Base-by-base conservation (phyloP, 345 rosid species). In the Turnera subulata region DNA sequence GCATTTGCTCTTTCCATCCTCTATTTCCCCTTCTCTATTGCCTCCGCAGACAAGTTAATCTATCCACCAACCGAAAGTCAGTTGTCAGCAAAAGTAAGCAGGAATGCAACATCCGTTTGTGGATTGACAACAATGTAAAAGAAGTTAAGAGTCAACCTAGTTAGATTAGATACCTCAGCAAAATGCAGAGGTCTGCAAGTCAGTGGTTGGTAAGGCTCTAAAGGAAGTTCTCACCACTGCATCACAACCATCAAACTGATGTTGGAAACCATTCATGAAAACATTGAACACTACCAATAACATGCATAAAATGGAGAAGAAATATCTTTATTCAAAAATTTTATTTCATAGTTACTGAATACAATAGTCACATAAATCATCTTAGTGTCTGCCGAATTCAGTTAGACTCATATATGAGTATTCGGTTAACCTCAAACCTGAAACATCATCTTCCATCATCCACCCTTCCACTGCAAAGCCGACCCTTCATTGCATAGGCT, bases 161-260 rank as follows among this genome's bases (percentile, higher is more conserved):
- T 8, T 29, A 29, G 35, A 8, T 29, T 29, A 29, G 35, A 3
- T 89, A 86, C 88, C 92, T 84, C 86, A 66, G 78, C 83, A 68
- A 71, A 73, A 48, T 29, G 73, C 82, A 81, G 81, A 89, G 89
- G 82, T 74, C 84, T 67, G 68, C 59, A 53, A 69, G 62, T 57
- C 74, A n/a, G 59, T 46, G 8, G 35, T 67, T 66, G 77, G 55
- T 66, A 75, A 72, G 58, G 74, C 78, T 81, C 76, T 29, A 74
- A 66, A 46, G 63, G 43, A 61, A 67, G 62, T 67, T 73, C 76
- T 79, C 80, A 71, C 61, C 73, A 82, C 97, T 89, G 95, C 95
- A 82, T 72, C 56, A 65, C 76, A 76, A 75, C 73, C 69, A 74
- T 57, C 76, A 56, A 29, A 14, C 64, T 53, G 51, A 50, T 42